Evolutionary conservation across 2,329 filamentous ascomycete genomes (phyloP).

Genomic region (Hirsutella thompsonii): DNA sequence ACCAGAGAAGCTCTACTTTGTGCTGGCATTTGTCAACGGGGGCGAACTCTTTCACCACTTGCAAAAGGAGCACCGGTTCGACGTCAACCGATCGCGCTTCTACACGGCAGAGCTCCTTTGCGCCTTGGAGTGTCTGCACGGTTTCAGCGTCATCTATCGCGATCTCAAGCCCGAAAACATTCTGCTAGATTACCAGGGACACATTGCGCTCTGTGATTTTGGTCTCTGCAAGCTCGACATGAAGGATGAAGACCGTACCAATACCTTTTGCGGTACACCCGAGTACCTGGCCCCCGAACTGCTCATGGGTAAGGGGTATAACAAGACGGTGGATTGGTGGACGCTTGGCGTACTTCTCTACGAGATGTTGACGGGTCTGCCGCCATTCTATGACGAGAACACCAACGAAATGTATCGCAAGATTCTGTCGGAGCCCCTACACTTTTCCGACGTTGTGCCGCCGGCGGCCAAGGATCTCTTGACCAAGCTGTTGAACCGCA

Average conservation of each 20-base stretch:
- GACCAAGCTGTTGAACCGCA: slow-evolving; percentile 80
- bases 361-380: slow-evolving; percentile 95
- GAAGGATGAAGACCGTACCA: slow-evolving; percentile 97
- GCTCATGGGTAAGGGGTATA: slow-evolving; percentile 86
- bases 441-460: slow-evolving; percentile 92
- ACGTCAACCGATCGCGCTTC: slow-evolving; percentile 92
- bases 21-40: slow-evolving; percentile 93
- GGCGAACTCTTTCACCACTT: slow-evolving; percentile 96
- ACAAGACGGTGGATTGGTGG: slow-evolving; percentile 99
- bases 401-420: slow-evolving; percentile 99
- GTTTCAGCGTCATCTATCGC: slow-evolving; percentile 94
- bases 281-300: slow-evolving; percentile 95
- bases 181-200: slow-evolving; percentile 89
- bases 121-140: slow-evolving; percentile 89
- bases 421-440: slow-evolving; percentile 88
- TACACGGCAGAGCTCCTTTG: slow-evolving; percentile 95
- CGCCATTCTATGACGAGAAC: slow-evolving; percentile 97
- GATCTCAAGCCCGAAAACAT: slow-evolving; percentile 79
- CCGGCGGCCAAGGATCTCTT: slow-evolving; percentile 87
- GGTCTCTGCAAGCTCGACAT: slow-evolving; percentile 97
- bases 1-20: slow-evolving; percentile 94
- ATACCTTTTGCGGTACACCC: slow-evolving; percentile 96
- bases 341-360: slow-evolving; percentile 92
- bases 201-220: slow-evolving; percentile 96
- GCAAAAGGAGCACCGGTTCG: slow-evolving; percentile 92